Percentiles rank a stretch among this genome's conserved stretches.
Conservation (phyloP, 2,329 filamentous ascomycete species). For the Fusarium musae region DNA sequence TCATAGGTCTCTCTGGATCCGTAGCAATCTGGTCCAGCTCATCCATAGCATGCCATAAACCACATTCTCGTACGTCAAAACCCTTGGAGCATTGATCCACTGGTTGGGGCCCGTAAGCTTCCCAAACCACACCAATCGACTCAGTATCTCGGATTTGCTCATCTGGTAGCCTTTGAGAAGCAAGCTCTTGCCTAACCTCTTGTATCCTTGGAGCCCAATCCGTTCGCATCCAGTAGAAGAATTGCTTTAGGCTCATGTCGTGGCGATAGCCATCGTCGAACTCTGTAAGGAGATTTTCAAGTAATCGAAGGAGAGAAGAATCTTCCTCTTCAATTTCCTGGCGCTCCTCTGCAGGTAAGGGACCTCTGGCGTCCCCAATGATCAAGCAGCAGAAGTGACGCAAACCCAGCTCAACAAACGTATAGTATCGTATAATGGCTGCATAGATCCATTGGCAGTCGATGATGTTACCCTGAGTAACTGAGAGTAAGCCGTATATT, state of each 20-base stretch:
- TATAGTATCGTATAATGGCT: background rate
- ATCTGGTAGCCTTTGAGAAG: fast-evolving
- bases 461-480: too few relatives aligned
- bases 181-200: fast-evolving
- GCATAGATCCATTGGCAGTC: background rate
- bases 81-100: too few relatives aligned
- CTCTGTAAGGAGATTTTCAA: fast-evolving
- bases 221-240: fast-evolving
- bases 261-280: fast-evolving
- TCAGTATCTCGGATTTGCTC: fast-evolving
- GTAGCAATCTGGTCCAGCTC: too few relatives aligned
- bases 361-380: too few relatives aligned
- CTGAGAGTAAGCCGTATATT: too few relatives aligned
- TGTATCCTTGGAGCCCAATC: fast-evolving
- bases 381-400: too few relatives aligned
- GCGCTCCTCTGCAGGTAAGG: fast-evolving
- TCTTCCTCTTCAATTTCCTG: background rate
- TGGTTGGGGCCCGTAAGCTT: background rate
- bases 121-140: fast-evolving
- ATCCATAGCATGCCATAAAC: background rate
- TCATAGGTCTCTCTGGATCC: background rate
- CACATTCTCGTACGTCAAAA: too few relatives aligned
- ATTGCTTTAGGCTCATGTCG: fast-evolving
- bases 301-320: fast-evolving
- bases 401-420: fast-evolving